Evolutionary conservation across 768 basidiomycete genomes (phyloP), one percentile per base, ranked within the genome.

Genomic region (Agaricus blazei): DNA sequence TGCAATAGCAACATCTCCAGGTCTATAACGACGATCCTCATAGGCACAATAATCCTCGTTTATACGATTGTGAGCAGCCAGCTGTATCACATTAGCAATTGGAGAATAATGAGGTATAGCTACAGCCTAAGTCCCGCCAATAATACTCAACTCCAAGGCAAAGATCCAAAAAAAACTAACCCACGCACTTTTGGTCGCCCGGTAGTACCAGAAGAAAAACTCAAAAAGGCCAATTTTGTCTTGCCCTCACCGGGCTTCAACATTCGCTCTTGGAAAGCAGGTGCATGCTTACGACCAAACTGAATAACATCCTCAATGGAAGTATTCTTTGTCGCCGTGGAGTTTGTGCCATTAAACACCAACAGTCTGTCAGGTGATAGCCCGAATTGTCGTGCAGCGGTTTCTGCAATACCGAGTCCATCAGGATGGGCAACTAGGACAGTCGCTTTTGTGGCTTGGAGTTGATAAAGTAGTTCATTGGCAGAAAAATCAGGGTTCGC

Each of bases 171-270:
- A 15, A 19, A 6, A 29, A 43, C 28, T 26, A 44, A 14, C 15
- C 40, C 9, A 15, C 47, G 23, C 41, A 83, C 84, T 79, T 90
- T 87, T 0, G 88, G 88, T 57, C 72, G 80, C 0, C 88, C 88
- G 2, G 88, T 90, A 0, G 88, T 90, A 54, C 79, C 79, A 23
- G 87, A 88, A 0, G 87, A 88, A 63, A 89, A 89, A 63, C 77
- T 82, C 27, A 88, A 68, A 58, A 88, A 81, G 0, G 88, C 88
- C 12, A 89, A 64, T 64, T 87, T 90, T 9, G 77, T 84, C 67
- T 74, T 86, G 15, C 72, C 86, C 68, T 90, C 88, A 1, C 84
- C 84, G 0, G 75, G 74, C 3, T 57, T 65, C 41, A 90, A 67
- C 36, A 60, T 73, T 28, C 77, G 72, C 64, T 88, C 86, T 5